phyloP scores from a whole-genome alignment of 2,329 filamentous ascomycete genomes.

The Didymella pinodella region DNA sequence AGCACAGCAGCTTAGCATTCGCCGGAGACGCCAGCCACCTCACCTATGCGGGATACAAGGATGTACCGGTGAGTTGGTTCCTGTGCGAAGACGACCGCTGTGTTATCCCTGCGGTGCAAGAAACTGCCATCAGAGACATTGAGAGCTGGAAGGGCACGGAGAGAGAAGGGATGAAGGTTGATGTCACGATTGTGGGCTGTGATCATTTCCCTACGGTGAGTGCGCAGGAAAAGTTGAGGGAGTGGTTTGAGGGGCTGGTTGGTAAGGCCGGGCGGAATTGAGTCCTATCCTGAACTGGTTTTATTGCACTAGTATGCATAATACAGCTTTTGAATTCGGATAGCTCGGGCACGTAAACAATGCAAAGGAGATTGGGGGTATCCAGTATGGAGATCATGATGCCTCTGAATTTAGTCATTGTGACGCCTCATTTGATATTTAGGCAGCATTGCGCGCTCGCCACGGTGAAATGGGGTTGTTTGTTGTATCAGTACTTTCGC shows the following conservation, averaged over 20 bases:
- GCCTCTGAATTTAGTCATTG: no score
- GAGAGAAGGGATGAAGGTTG: neutral
- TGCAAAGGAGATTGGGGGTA: no score
- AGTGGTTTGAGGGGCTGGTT: neutral
- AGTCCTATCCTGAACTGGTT: no score
- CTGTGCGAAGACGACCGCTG: neutral
- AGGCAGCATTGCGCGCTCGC: no score
- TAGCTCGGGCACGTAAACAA: no score
- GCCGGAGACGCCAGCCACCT: neutral
- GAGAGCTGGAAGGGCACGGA: neutral
- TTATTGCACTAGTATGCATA: no score
- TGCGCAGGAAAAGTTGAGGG: neutral
- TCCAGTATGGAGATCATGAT: no score
- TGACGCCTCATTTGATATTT: no score
- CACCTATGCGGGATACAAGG: neutral
- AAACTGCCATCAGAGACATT: neutral
- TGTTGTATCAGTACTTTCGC: no score
- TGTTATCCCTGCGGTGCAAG: neutral
- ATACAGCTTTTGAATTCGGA: no score
- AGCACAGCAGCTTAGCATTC: neutral
- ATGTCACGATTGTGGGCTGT: neutral
- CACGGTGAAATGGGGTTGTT: no score
- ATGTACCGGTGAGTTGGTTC: neutral
- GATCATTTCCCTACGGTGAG: neutral
- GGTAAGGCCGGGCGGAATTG: neutral